Evolutionary conservation across 305 asterid species (phyloP).

Genomic region (Rubia balearica): DNA sequence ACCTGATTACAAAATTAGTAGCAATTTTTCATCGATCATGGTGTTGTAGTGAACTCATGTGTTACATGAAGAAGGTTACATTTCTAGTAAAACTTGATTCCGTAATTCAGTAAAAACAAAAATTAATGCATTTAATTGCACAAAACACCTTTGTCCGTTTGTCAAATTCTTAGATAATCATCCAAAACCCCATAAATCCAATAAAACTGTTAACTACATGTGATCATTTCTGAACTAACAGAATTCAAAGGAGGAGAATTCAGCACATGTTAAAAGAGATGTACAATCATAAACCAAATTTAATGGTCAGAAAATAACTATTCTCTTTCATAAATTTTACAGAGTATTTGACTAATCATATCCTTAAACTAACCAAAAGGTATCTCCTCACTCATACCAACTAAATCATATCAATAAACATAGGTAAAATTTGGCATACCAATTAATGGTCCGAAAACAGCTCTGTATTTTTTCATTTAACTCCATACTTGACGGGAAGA

Average conservation of each 20-base stretch:
- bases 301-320: background rate
- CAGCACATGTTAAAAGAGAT: background rate
- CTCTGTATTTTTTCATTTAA: background rate
- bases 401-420: background rate
- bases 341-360: background rate
- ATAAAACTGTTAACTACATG: background rate
- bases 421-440: background rate
- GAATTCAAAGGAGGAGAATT: background rate
- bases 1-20: conserved; percentile 43
- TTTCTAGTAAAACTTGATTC: background rate
- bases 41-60: background rate
- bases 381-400: background rate
- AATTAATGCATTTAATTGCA: background rate
- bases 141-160: background rate
- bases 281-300: background rate
- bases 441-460: background rate
- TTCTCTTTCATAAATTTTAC: background rate
- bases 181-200: background rate
- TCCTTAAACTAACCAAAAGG: background rate
- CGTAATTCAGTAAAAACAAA: background rate
- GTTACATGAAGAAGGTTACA: background rate
- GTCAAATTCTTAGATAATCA: background rate
- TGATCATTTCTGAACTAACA: background rate
- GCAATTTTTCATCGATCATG: conserved; percentile 11
- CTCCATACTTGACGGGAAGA: background rate